Base-by-base conservation (phyloP, 768 basidiomycete species). In the Podaxis carcinomalis region DNA sequence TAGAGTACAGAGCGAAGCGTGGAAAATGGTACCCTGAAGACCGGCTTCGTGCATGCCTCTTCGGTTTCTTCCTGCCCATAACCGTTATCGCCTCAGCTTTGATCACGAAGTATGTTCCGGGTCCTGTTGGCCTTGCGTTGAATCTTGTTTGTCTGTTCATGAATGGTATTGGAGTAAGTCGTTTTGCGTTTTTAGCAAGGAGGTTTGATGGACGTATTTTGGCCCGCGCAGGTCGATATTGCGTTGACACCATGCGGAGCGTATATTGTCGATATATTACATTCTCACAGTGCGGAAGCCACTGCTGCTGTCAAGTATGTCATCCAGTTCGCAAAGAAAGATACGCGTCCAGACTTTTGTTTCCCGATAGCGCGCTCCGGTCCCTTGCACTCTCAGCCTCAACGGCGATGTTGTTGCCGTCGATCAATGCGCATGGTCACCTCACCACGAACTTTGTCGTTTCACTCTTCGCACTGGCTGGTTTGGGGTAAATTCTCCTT, bases 1-100 rank as follows among this genome's bases (percentile, higher is more conserved):
- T 78, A 14, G 68, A 66, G 46, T 84, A 81, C 71, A 79, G 80
- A 21, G 71, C 75, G 47, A 67, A 73, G 4, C 77, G 78, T 0
- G 86, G 86, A 1, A 63, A 73, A 2, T 89, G 85, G 86, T 80
- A 83, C 46, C 88, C 88, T 0, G 88, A 91, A 69, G 89, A 88
- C 64, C 82, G 88, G 4, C 76, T 90, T 25, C 78, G 84, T 1
- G 85, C 78, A 1, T 74, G 80, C 1, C 68, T 83, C 36, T 64
- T 76, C 5, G 82, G 83, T 7, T 77, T 82, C 16, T 72, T 88
- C 28, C 74, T 81, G 3, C 90, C 88, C 0, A 25, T 85, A 0
- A 82, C 86, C 0, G 69, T 85, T 1, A 67, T 83, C 0, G 51
- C 72, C 0, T 77, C 75, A 0, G 86, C 87, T 0, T 63, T 87